Evolutionary conservation across 331 rosid species (phyloP).

Genomic region (Quercus lobata): DNA sequence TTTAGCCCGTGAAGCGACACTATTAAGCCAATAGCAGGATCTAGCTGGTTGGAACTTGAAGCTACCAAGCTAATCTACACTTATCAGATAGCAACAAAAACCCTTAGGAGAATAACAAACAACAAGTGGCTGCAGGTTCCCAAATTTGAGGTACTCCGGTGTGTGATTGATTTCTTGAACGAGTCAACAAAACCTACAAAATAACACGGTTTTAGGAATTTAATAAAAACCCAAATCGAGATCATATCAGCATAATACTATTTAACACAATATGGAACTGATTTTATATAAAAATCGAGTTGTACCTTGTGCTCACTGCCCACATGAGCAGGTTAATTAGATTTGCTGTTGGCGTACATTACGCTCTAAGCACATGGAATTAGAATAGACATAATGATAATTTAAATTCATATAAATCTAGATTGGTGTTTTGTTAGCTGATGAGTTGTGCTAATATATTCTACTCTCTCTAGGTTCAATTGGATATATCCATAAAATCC

Average conservation of each 20-base stretch:
- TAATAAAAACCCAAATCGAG: slow-evolving; percentile 18
- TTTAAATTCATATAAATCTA: slow-evolving; percentile 14
- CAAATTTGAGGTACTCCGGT: slow-evolving; percentile 39
- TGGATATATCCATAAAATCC: background rate
- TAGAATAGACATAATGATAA: background rate
- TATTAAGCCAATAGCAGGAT: background rate
- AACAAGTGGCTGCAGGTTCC: slow-evolving; percentile 33
- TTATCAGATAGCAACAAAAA: background rate
- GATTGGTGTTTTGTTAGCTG: slow-evolving; percentile 32
- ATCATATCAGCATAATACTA: slow-evolving; percentile 7
- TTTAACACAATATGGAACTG: slow-evolving; percentile 17
- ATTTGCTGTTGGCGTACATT: slow-evolving; percentile 42
- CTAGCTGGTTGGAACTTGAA: slow-evolving; percentile 3
- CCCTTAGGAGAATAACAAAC: slow-evolving; percentile 20
- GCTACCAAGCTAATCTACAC: background rate
- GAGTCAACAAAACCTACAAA: slow-evolving; percentile 36
- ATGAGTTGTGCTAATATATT: slow-evolving; percentile 21
- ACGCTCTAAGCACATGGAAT: slow-evolving; percentile 52
- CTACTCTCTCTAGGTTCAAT: slow-evolving; percentile 13
- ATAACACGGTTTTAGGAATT: slow-evolving; percentile 5
- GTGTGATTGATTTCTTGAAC: slow-evolving; percentile 19
- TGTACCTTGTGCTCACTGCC: slow-evolving; percentile 21
- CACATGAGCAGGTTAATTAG: slow-evolving; percentile 22
- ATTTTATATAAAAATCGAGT: slow-evolving; percentile 6
- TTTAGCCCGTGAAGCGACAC: background rate